Evolutionary conservation across 73 alveolate genomes (phyloP).

Genomic region (Symbiodinium pilosum): DNA sequence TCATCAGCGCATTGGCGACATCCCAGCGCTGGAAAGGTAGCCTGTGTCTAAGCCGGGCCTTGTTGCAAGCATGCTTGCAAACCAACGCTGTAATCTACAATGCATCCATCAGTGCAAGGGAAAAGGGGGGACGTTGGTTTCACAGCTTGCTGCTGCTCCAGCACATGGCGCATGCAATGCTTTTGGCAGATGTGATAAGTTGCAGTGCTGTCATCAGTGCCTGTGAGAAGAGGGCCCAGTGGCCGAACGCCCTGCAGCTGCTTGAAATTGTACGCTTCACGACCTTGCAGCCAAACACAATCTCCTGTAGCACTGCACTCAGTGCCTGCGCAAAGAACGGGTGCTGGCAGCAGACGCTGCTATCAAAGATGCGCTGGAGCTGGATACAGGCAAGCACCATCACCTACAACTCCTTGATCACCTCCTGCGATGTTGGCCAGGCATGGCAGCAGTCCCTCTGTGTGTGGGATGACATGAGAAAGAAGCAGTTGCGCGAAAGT

Average conservation of each 20-base stretch:
- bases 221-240: constrained; percentile 22
- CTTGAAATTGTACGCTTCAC: not conserved
- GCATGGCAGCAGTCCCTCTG: constrained; percentile 28
- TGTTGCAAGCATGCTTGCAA: not conserved
- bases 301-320: constrained; percentile 32
- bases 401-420: constrained; percentile 9
- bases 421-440: constrained; percentile 7
- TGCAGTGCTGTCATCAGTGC: constrained; percentile 39
- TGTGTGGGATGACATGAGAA: not conserved
- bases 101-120: not conserved
- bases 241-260: not conserved
- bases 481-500: not conserved
- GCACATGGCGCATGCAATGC: not conserved
- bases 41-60: not conserved
- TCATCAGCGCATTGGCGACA: not conserved
- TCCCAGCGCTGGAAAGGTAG: not conserved
- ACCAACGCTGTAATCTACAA: not conserved
- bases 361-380: constrained; percentile 10
- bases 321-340: not conserved
- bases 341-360: constrained; percentile 27
- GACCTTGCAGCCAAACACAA: not conserved
- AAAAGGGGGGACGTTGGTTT: not conserved
- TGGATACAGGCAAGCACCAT: constrained; percentile 39
- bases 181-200: constrained; percentile 1
- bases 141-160: not conserved